These are phyloP conservation scores for Rhynchospora tenuis DNA, from an alignment of 176 grass and related monocot genomes.

Conservation along the genomic window DNA sequence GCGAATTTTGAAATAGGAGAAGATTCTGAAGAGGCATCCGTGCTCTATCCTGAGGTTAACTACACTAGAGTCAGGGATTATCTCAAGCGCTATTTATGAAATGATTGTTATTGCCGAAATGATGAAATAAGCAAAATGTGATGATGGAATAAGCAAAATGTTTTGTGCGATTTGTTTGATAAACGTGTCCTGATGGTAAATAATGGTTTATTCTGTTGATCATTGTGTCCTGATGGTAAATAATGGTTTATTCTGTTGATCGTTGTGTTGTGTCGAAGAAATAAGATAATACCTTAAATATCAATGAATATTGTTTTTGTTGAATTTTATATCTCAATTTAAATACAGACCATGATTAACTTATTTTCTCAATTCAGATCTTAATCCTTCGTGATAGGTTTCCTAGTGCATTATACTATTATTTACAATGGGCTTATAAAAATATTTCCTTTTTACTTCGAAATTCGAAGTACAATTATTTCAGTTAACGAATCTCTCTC, in stretches of 20 bases:
- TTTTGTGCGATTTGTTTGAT: background rate
- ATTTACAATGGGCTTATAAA: background rate
- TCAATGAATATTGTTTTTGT: too few species aligned
- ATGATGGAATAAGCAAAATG: background rate
- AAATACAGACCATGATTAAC: background rate
- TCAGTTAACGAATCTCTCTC: background rate
- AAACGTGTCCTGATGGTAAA: background rate
- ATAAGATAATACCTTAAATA: background rate
- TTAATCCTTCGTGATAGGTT: background rate
- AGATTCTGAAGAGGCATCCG: constrained; percentile 31
- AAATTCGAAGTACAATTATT: background rate
- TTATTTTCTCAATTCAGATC: background rate
- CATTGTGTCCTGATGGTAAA: background rate
- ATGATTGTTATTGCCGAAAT: too few species aligned
- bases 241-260: background rate
- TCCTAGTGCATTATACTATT: background rate
- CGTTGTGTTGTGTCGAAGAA: background rate
- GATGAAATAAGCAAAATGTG: too few species aligned
- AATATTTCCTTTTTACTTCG: background rate
- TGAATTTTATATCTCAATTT: background rate
- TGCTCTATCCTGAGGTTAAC: constrained; percentile 44
- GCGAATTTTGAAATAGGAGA: constrained; percentile 48
- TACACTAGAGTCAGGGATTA: constrained; percentile 33
- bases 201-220: background rate
- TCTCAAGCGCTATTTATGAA: constrained; percentile 36